phyloP scores from a whole-genome alignment of 768 basidiomycete genomes.

The Hericium coralloides region DNA sequence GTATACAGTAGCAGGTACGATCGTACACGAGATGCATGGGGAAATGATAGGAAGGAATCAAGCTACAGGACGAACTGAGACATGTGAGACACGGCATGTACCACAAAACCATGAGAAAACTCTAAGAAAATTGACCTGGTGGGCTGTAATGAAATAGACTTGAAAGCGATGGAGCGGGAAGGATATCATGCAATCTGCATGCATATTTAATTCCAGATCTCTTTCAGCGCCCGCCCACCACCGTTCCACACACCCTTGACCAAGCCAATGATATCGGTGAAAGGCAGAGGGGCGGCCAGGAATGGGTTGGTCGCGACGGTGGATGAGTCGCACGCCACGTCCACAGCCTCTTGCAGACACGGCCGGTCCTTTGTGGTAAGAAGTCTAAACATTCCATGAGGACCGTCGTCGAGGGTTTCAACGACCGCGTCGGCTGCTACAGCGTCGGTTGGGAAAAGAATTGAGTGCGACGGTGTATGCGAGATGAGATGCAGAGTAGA shows the following conservation, averaged over 20 bases:
- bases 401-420: background rate
- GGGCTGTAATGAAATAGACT: too few relatives aligned
- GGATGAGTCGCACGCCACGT: background rate
- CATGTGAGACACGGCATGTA: too few relatives aligned
- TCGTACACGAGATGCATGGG: too few relatives aligned
- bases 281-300: background rate
- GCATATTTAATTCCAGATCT: background rate
- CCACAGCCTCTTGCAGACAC: background rate
- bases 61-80: too few relatives aligned
- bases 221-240: background rate
- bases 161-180: too few relatives aligned
- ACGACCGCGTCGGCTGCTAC: background rate
- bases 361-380: background rate
- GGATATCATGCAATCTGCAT: too few relatives aligned
- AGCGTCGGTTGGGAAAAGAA: conserved; percentile 23
- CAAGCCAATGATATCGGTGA: background rate
- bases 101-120: too few relatives aligned
- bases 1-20: too few relatives aligned
- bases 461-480: conserved; percentile 22
- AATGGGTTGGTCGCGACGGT: background rate
- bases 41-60: too few relatives aligned
- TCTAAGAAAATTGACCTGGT: too few relatives aligned
- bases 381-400: background rate
- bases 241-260: conserved; percentile 2
- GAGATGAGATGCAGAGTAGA: conserved; percentile 29